Conservation (phyloP, 305 asterid species). For the Fraxinus sp. region DNA sequence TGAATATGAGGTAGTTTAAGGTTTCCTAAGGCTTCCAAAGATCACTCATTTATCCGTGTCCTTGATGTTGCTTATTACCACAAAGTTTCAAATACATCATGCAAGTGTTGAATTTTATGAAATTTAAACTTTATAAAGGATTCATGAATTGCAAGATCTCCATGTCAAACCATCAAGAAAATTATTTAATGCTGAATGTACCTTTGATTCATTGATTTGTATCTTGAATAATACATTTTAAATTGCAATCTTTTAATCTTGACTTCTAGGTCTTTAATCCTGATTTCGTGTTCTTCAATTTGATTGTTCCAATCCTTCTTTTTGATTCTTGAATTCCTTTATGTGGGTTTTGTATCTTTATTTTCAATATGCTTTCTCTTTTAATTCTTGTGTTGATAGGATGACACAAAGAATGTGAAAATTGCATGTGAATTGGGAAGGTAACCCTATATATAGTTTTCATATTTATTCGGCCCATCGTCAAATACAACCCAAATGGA, state of each 20-base stretch:
- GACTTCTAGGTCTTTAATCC: not conserved
- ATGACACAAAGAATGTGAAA: not conserved
- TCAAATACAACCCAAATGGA: not conserved
- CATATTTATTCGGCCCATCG: not conserved
- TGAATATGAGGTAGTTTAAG: conserved; percentile 72
- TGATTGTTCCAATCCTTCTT: not conserved
- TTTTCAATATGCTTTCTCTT: not conserved
- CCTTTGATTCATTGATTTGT: not conserved
- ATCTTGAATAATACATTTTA: not conserved
- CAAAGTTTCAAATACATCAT: conserved; percentile 3
- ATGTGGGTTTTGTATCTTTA: not conserved
- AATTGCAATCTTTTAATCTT: not conserved
- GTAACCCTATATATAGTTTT: not conserved
- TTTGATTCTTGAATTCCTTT: not conserved
- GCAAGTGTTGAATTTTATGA: not conserved
- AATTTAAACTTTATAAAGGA: not conserved
- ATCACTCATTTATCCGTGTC: conserved; percentile 7
- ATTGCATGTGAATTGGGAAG: not conserved
- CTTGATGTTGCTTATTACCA: conserved; percentile 10
- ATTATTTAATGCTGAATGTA: not conserved
- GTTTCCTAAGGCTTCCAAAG: conserved; percentile 6
- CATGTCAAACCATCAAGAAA: not conserved
- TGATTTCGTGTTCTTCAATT: no score
- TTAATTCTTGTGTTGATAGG: not conserved
- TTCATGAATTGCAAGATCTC: not conserved